Base-by-base conservation (phyloP, 1,284 basidiomycete species). In the Anthracocystis panici-leucophaei region DNA sequence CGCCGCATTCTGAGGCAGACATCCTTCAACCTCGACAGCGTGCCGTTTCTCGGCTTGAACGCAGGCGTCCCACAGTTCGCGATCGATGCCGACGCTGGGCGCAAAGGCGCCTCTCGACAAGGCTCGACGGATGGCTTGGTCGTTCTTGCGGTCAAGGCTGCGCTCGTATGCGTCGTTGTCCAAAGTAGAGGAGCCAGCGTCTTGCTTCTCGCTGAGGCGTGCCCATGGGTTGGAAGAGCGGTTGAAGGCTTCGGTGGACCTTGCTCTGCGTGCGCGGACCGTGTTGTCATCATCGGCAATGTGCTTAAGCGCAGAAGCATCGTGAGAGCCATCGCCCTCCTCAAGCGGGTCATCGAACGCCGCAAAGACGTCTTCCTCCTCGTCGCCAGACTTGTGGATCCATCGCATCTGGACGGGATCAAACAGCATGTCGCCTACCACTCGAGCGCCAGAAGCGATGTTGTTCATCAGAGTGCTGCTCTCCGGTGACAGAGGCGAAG, bases 391-490 rank as follows among this genome's bases (percentile, higher is more conserved):
- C 91, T 93, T 73, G 38, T 73, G 70, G 80, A 95, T 90, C 95
- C 95, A 98, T 81, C 93, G 93, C 94, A 97, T 97, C 44, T 91
- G 90, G 56, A 90, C 84, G 1, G 96, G 94, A 87, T 98, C 95
- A 81, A 98, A 98, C 54, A 94, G 90, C 95, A 98, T 98, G 87
- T 95, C 94, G 56, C 95, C 95, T 14, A 97, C 95, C 80, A 95
- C 91, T 58, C 93, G 90, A 64, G 92, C 90, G 57, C 69, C 76
- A 10, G 68, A 69, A 5, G 63, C 66, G 29, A 72, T 64, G 56
- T 51, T 54, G 57, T 51, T 54, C 61, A 72, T 61, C 16, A 72
- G 56, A 8, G 51, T 65, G 55, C 58, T 69, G 62, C 67, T 71
- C 23, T 70, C 68, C 4, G 62, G 68, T 11, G 66, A 71, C 7